Evolutionary conservation across 2,329 filamentous ascomycete species (phyloP).

Genomic region (Fusarium goolgardi): DNA sequence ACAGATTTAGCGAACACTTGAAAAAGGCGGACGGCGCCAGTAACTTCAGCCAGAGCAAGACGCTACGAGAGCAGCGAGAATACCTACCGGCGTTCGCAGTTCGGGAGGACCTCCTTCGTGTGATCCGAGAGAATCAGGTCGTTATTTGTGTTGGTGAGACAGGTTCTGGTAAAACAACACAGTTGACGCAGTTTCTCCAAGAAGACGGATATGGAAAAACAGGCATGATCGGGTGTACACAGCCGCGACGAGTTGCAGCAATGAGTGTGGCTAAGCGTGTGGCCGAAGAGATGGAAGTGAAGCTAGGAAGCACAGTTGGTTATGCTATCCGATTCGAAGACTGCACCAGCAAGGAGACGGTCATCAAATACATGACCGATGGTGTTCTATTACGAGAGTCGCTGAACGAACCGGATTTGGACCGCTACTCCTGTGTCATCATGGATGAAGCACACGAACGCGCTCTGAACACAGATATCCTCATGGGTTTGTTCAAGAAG

Average conservation of each 20-base stretch:
- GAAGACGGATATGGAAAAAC: slow-evolving; percentile 91
- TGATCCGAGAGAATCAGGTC: slow-evolving; percentile 97
- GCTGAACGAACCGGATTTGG: slow-evolving; percentile 89
- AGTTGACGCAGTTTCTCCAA: slow-evolving; percentile 94
- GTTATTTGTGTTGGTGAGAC: slow-evolving; percentile 97
- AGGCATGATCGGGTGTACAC: slow-evolving; percentile 96
- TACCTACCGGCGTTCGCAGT: slow-evolving; percentile 96
- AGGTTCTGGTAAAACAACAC: slow-evolving; percentile 96
- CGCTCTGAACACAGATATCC: slow-evolving; percentile 93
- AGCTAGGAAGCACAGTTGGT: slow-evolving; percentile 86
- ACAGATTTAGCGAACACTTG: slow-evolving; percentile 90
- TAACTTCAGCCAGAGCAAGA: slow-evolving; percentile 92
- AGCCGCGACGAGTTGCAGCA: slow-evolving; percentile 93
- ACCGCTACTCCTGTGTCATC: slow-evolving; percentile 97
- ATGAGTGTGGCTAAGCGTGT: slow-evolving; percentile 99
- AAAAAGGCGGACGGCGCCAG: slow-evolving; percentile 89
- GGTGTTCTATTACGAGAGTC: slow-evolving; percentile 94
- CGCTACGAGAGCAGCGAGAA: slow-evolving; percentile 88
- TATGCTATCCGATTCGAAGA: slow-evolving; percentile 99
- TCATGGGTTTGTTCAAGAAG: slow-evolving; percentile 98
- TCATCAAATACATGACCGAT: slow-evolving; percentile 99
- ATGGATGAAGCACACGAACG: slow-evolving; percentile 99
- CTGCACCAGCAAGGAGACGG: slow-evolving; percentile 93
- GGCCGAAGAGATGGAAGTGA: slow-evolving; percentile 97
- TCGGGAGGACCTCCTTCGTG: slow-evolving; percentile 87